Percentiles rank a stretch among this genome's conserved stretches.
These are phyloP conservation scores for Botrytis deweyae DNA, from an alignment of 2,329 filamentous ascomycete species.

Conservation along the genomic window DNA sequence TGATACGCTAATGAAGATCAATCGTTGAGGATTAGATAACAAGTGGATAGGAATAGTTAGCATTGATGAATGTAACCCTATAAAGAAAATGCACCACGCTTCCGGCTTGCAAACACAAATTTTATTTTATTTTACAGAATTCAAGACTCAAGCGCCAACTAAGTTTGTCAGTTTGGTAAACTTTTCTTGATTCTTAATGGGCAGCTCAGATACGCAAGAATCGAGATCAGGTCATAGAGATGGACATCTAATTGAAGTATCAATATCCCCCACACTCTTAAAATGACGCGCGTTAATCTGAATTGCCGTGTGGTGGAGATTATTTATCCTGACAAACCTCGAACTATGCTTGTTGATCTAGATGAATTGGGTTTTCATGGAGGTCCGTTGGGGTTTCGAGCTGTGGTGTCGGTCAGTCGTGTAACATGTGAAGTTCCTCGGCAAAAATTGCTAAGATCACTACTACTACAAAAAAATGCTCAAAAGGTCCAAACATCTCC, in stretches of 20 bases:
- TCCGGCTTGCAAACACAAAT: background rate
- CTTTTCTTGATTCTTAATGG: background rate
- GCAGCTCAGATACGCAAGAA: background rate
- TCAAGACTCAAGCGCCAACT: background rate
- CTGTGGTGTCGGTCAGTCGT: background rate
- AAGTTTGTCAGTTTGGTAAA: no score
- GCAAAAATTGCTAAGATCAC: background rate
- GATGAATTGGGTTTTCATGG: background rate
- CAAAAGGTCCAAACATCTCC: background rate
- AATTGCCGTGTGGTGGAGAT: background rate
- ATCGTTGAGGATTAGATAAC: background rate
- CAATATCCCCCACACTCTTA: background rate
- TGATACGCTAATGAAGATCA: background rate
- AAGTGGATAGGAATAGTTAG: background rate
- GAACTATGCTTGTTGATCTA: background rate
- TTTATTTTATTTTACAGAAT: no score
- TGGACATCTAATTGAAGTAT: background rate
- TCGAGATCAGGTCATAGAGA: background rate
- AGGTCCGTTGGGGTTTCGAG: background rate
- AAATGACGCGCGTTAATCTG: background rate
- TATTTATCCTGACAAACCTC: background rate
- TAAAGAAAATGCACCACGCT: background rate
- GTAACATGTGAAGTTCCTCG: slow-evolving; percentile 6
- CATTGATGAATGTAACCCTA: background rate
- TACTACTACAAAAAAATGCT: background rate